Base-by-base conservation (phyloP, 805 yeast genomes). In the Starmerella vaccinii region DNA sequence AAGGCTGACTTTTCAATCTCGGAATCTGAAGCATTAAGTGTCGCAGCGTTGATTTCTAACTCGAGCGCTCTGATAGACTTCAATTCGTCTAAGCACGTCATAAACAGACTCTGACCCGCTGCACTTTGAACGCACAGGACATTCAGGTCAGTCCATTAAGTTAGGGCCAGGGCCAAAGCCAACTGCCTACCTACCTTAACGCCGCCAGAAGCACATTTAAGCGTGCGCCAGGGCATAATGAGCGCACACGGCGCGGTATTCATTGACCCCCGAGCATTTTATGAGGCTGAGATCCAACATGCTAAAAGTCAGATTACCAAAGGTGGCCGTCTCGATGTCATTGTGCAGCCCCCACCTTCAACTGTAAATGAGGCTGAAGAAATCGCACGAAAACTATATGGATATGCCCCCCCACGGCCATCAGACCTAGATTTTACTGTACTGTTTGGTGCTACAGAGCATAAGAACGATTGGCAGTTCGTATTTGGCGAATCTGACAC, bases 271-370 rank as follows among this genome's bases (percentile, higher is more conserved):
- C 26, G 16, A 5, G 38, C 39, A 10, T 46, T 49, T 32, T 37
- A 48, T 24, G 32, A 19, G 18, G 23, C 16, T 4, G 50, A 43
- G 10, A 12, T 58, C 2, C 21, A 29, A 16, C 21, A 10, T 7
- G 54, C 56, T 1, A 46, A 47, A 13, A 18, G 9, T 6, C 9
- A 12, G 2, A 33, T 53, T 10, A 5, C 15, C 10, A 16, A 24
- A 4, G 52, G 52, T 21, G 61, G 54, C 21, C 13, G 19, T 8
- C 56, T 58, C 8, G 59, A 58, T 29, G 40, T 56, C 2, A 48
- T 58, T 9, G 49, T 57, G 5, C 9, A 16, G 16, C 52, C 47
- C 12, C 18, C 50, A 2, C 55, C 57, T 8, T 15, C 21, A 8
- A n/a, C 54, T 3, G 32, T 51, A 2, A 23, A 15, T 4, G 54